Base-by-base conservation (phyloP, 2,329 filamentous ascomycete genomes). In the Fusarium sp. region DNA sequence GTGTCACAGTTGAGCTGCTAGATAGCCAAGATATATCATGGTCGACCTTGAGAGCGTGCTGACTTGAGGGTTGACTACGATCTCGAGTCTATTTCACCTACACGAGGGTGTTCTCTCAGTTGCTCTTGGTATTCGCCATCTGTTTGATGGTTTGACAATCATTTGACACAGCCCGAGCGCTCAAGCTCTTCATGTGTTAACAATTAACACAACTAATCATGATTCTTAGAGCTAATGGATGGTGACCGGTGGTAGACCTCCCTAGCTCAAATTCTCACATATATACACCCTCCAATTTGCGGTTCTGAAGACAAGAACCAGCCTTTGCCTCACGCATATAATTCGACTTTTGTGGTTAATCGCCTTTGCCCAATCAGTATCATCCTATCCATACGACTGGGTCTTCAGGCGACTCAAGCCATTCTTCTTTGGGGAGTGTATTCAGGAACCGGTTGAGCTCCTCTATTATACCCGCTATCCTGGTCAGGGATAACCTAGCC, bases 351-450 rank as follows among this genome's bases (percentile, higher is more conserved):
- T 52, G 48, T n/a, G 27, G 7, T 31, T 29, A 20, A 52, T 5
- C 14, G 9, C 20, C 48, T 7, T 31, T n/a, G 4, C 20, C 54
- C 29, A 35, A 24, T 57, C 54, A 37, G 20, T 16, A 57, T 37
- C 20, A 37, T 31, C 48, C 31, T 35, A 35, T 57, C n/a, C 18
- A 35, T 37, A 57, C 54, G 3, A 57, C 31, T 24, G 31, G 29
- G 31, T 37, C 33, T 37, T 57, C 54, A 37, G 71, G 68, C 8
- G 37, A 39, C 4, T 72, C 71, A 64, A 75, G 72, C 72, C 72
- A 74, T 60, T 65, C 33, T 48, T 74, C 72, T 35, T 58, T 75
- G 24, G 72, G 61, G 10, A 75, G 65, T 58, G 56, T 52, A 1
- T 58, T 59, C 7, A 74, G 33, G n/a, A 74, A 74, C 8, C 68